phyloP scores from a whole-genome alignment of 805 yeast genomes.

The Hanseniaspora meyeri region DNA sequence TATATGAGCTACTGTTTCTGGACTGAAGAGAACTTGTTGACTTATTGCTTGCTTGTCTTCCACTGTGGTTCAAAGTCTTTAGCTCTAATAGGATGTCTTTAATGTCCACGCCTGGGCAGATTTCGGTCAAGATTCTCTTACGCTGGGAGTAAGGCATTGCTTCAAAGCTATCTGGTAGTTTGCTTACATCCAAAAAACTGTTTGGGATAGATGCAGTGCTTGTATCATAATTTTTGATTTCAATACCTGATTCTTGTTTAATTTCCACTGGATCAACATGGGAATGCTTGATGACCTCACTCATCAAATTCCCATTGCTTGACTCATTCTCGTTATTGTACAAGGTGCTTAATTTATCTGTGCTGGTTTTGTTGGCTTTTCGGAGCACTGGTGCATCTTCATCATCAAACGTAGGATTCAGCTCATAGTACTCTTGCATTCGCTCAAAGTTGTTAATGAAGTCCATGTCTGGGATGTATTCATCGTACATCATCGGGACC shows the following conservation, averaged over 20 bases:
- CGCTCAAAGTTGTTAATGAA: conserved; percentile 37
- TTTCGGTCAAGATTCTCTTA: conserved; percentile 31
- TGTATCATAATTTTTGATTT: background rate
- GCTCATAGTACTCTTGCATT: conserved; percentile 32
- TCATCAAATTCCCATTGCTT: conserved; percentile 1
- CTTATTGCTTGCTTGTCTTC: background rate
- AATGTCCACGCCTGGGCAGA: conserved; percentile 30
- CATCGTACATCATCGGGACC: conserved; percentile 42
- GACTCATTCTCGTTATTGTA: background rate
- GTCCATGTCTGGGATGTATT: conserved; percentile 62
- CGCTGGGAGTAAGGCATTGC: conserved; percentile 52
- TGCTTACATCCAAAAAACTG: conserved; percentile 11
- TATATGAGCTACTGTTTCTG: background rate
- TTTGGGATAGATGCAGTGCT: background rate
- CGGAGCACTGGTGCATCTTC: conserved; percentile 9
- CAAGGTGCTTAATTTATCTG: background rate
- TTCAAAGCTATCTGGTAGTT: conserved; percentile 41
- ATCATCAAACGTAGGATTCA: conserved; percentile 16
- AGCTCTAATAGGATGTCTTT: conserved; percentile 24
- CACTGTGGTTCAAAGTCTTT: background rate
- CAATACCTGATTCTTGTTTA: background rate
- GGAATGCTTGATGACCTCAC: conserved; percentile 1
- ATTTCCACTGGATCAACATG: conserved; percentile 9
- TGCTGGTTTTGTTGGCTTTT: conserved; percentile 3
- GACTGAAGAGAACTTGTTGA: background rate